Evolutionary conservation across 352 stramenopile species (phyloP), one percentile per base, ranked within the genome.

Genomic region (Pythium sp.): DNA sequence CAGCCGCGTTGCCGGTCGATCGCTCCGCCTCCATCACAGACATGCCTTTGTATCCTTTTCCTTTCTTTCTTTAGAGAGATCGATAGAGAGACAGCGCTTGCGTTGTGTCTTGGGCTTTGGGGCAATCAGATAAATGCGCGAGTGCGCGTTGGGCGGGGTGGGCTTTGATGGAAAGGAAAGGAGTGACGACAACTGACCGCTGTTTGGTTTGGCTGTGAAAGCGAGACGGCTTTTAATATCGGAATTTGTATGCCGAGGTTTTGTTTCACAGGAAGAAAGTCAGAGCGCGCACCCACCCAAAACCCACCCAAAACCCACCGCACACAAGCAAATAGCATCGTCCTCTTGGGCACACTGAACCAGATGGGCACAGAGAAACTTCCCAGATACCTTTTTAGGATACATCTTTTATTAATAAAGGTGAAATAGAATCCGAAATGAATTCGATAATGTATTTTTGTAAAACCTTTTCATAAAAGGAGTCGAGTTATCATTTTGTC

Each of bases 171-270:
- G 11, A 61, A 41, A 63, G n/a, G 36, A 64, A 53, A 65, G 43
- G 59, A 57, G 59, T 43, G 59, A 30, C 24, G 20, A 55, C 38
- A n/a, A 56, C 28, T 20, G 38, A 41, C 22, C 11, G 11, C 20
- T n/a, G 14, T 49, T 49, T 47, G 14, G 15, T n/a, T 49, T 49
- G 30, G 6, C 30, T 32, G 2, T 22, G 15, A 49, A 49, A 43
- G 20, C 18, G 26, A n/a, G 41, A 41, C 26, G 22, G 18, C 43
- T 26, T n/a, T 62, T 62, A n/a, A 7, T 68, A 68, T 68, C 36
- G 26, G 62, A 43, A 24, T 68, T 68, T 68, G 62, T 68, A 68
- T 62, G 47, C 12, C 26, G 26, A 36, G n/a, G 28, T 34, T 46
- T 61, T 61, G 4, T 12, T 28, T 34, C 7, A 30, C 20, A 18